These are phyloP conservation scores for Microdochium nivale DNA, from an alignment of 2,329 filamentous ascomycete species.

Conservation along the genomic window DNA sequence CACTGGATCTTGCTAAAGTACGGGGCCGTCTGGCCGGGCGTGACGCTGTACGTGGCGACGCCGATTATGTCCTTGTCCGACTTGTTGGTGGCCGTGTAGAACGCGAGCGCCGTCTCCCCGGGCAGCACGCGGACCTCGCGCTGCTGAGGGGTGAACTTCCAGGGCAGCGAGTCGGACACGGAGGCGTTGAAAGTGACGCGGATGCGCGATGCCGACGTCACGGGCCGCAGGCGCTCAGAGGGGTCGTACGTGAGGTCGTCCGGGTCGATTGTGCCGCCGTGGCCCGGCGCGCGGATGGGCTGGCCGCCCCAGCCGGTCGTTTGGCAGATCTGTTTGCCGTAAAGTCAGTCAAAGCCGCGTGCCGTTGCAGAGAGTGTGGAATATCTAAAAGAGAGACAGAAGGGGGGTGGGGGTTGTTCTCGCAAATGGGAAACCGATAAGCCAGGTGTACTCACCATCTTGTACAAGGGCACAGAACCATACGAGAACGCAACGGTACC, in stretches of 20 bases:
- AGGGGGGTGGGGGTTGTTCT: too few species aligned
- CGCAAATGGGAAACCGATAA: too few species aligned
- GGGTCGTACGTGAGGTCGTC: conserved; percentile 45
- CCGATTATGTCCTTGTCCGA: conserved; percentile 91
- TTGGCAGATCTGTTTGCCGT: conserved; percentile 73
- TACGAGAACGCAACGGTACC: conserved; percentile 75
- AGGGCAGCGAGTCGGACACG: conserved; percentile 88
- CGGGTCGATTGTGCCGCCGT: conserved; percentile 42
- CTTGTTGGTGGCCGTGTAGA: conserved; percentile 93
- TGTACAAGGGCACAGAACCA: conserved; percentile 78
- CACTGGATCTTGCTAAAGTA: conserved; percentile 99
- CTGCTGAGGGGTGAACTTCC: conserved; percentile 97
- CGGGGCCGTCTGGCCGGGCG: conserved; percentile 86
- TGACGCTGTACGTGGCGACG: conserved; percentile 95
- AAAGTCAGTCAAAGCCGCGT: too few species aligned
- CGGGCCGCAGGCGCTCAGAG: conserved; percentile 68
- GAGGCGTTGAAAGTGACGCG: conserved; percentile 94
- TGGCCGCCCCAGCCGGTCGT: conserved; percentile 89
- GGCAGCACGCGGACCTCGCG: conserved; percentile 91
- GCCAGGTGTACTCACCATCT: conserved; percentile 53
- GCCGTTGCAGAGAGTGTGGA: too few species aligned
- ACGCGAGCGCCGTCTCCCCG: conserved; percentile 92
- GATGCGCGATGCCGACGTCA: conserved; percentile 73
- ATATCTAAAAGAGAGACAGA: too few species aligned
- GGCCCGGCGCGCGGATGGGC: conserved; percentile 72